A percentile compares a stretch with the other conserved stretches of the same genome.
phyloP scores from a whole-genome alignment of 2,329 filamentous ascomycete species.

The Botrytis porri region DNA sequence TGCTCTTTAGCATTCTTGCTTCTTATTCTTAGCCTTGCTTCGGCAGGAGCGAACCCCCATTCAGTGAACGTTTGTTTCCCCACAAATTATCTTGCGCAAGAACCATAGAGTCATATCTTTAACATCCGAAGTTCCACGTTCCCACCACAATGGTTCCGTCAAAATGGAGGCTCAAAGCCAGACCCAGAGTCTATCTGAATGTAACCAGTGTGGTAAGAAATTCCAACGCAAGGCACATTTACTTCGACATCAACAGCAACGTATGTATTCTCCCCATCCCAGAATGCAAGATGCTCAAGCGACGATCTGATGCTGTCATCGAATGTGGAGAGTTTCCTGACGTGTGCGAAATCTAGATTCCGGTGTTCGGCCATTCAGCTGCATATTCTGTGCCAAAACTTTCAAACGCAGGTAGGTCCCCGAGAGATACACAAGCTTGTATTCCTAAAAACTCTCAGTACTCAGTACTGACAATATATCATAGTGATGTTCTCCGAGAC shows the following conservation, averaged over 20 bases:
- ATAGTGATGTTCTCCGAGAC: slow-evolving; percentile 38
- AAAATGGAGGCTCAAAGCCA: slow-evolving; percentile 39
- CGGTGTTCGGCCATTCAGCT: slow-evolving; percentile 36
- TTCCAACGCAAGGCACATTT: slow-evolving; percentile 39
- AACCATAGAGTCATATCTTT: not conserved
- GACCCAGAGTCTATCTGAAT: slow-evolving; percentile 37
- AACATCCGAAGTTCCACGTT: slow-evolving; percentile 18
- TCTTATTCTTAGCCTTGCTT: slow-evolving; percentile 10
- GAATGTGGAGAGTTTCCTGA: slow-evolving; percentile 5
- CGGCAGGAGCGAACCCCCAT: slow-evolving; percentile 8
- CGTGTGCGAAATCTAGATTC: slow-evolving; percentile 32
- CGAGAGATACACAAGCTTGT: not conserved
- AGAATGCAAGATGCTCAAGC: not conserved
- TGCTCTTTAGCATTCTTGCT: not conserved
- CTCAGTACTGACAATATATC: not conserved
- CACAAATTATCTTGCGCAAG: slow-evolving; percentile 16
- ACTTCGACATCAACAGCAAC: slow-evolving; percentile 37
- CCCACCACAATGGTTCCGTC: slow-evolving; percentile 29
- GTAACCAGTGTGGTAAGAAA: slow-evolving; percentile 38
- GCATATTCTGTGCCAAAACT: slow-evolving; percentile 39
- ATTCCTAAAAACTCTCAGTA: not conserved
- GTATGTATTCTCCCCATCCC: slow-evolving; percentile 26
- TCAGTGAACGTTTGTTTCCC: slow-evolving; percentile 1
- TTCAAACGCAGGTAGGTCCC: slow-evolving; percentile 38
- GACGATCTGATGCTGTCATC: not conserved